Percentiles rank a stretch among this genome's conserved stretches.
Conservation (phyloP, 345 rosid species). For the Sisymbrium altissimum region DNA sequence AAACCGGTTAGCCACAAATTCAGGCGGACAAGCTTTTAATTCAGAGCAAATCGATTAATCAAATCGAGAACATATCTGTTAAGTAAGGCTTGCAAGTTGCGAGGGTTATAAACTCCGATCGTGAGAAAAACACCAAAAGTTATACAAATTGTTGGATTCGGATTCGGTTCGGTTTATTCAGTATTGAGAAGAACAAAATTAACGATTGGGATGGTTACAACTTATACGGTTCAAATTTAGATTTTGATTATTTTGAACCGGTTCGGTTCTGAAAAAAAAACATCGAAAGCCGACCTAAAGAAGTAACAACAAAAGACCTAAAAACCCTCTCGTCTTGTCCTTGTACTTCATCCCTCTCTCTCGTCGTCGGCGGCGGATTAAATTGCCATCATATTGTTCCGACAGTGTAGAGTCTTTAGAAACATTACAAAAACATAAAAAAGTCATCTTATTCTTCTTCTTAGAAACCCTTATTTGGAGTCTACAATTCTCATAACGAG, state of each 20-base stretch:
- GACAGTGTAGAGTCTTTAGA: not conserved
- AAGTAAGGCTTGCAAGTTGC: too few species aligned
- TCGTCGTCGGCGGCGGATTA: conserved; percentile 15
- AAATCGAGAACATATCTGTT: not conserved
- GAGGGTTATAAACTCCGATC: too few species aligned
- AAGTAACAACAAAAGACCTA: conserved; percentile 10
- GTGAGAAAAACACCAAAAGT: too few species aligned
- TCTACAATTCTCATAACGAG: conserved; percentile 3
- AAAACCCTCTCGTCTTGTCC: conserved; percentile 11
- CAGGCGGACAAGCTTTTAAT: not conserved
- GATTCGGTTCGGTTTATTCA: not conserved
- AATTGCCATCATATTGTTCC: not conserved
- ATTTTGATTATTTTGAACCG: not conserved
- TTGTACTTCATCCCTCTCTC: not conserved
- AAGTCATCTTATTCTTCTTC: not conserved
- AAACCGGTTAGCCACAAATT: not conserved
- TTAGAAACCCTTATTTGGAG: not conserved
- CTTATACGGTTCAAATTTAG: not conserved
- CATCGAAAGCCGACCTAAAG: conserved; percentile 21
- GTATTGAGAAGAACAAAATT: not conserved
- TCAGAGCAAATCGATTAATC: too few species aligned
- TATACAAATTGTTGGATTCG: not conserved
- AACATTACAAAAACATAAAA: not conserved
- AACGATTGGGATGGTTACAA: not conserved
- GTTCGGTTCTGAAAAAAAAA: not conserved